phyloP scores from a whole-genome alignment of 2,329 filamentous ascomycete species.

The Ascochyta rabiei region DNA sequence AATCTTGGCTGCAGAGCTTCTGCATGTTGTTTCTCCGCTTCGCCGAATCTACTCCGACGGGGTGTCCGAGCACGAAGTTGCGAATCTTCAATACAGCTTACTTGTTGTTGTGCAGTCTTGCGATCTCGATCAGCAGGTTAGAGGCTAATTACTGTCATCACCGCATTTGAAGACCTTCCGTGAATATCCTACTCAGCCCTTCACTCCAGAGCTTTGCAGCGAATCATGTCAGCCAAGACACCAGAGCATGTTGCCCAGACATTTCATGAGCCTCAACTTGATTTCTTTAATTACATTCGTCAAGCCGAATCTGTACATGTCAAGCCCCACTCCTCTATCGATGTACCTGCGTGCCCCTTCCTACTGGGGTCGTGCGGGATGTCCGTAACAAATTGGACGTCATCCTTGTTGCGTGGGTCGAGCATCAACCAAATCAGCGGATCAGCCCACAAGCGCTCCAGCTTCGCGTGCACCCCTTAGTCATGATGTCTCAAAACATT shows the following conservation, averaged over 20 bases:
- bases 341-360: slow-evolving; percentile 10
- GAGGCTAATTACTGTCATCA: background rate
- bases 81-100: background rate
- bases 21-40: background rate
- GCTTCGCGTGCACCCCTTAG: slow-evolving; percentile 16
- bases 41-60: slow-evolving; percentile 15
- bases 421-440: slow-evolving; percentile 11
- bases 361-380: slow-evolving; percentile 6
- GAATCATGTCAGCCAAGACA: background rate
- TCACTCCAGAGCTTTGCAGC: background rate
- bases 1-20: background rate
- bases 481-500: slow-evolving; percentile 5
- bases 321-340: slow-evolving; percentile 7
- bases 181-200: background rate
- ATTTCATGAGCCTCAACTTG: slow-evolving; percentile 9
- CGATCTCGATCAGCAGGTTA: background rate
- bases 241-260: slow-evolving; percentile 2
- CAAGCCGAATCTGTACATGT: background rate
- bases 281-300: background rate
- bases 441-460: slow-evolving; percentile 17
- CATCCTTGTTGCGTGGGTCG: slow-evolving; percentile 16
- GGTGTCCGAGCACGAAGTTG: background rate
- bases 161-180: background rate
- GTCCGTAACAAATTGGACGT: slow-evolving; percentile 6
- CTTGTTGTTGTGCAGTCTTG: background rate